phyloP scores from a whole-genome alignment of 2,329 filamentous ascomycete species.

The Arthrobotrys megalospora region DNA sequence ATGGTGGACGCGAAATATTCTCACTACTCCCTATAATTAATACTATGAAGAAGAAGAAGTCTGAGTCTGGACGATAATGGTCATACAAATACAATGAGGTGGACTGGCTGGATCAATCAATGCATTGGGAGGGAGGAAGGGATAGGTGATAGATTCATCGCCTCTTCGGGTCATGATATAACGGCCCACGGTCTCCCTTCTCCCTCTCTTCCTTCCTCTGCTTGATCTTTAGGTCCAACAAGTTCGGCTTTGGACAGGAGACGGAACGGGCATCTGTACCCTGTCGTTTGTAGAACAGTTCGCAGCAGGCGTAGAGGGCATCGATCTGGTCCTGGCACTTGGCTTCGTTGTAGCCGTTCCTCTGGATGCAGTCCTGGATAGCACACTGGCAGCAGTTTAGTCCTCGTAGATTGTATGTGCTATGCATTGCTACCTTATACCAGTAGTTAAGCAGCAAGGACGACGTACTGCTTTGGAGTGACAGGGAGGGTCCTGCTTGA shows the following conservation, averaged over 20 bases:
- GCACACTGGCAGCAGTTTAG: constrained; percentile 28
- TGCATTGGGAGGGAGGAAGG: constrained; percentile 37
- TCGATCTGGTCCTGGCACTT: constrained; percentile 85
- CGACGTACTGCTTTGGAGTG: constrained; percentile 52
- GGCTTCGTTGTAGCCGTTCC: constrained; percentile 86
- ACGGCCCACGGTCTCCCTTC: constrained; percentile 20
- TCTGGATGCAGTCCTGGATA: constrained; percentile 82
- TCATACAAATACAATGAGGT: background rate
- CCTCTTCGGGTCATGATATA: constrained; percentile 64
- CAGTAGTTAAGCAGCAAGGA: background rate
- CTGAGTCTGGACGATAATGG: background rate
- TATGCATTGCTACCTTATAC: background rate
- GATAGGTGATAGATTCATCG: constrained; percentile 54
- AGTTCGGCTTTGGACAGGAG: constrained; percentile 86
- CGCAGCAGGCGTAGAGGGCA: constrained; percentile 93
- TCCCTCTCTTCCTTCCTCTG: constrained; percentile 73
- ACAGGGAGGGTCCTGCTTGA: constrained; percentile 55
- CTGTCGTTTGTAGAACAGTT: constrained; percentile 84
- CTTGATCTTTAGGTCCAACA: constrained; percentile 87
- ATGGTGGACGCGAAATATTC: constrained; percentile 59
- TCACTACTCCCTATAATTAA: background rate
- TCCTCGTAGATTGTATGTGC: too few relatives aligned
- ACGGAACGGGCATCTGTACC: constrained; percentile 82
- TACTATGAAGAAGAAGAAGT: background rate
- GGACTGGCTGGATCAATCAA: too few relatives aligned